phyloP scores from a whole-genome alignment of 1,139 yeast species.

The Kodamaea plutei region DNA sequence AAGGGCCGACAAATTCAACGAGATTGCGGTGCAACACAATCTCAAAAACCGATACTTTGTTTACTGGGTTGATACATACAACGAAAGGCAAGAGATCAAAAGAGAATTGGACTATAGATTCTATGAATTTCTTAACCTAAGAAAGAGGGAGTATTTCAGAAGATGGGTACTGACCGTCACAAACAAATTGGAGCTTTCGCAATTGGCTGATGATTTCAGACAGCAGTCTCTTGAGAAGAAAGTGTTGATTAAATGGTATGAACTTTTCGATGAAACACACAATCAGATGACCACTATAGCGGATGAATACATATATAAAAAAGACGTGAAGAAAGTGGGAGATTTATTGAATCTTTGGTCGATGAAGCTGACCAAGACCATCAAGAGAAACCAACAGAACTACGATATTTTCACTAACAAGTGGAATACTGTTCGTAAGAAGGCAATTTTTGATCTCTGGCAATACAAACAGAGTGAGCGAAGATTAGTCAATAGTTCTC shows the following conservation, averaged over 20 bases:
- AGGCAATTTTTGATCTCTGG: slow-evolving; percentile 39
- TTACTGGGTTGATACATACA: slow-evolving; percentile 22
- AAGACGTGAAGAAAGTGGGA: slow-evolving; percentile 23
- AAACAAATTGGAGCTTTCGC: slow-evolving; percentile 7
- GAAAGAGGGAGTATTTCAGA: slow-evolving; percentile 9
- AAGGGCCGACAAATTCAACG: slow-evolving; percentile 16
- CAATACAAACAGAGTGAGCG: slow-evolving; percentile 10
- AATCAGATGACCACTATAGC: slow-evolving; percentile 25
- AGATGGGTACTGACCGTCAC: slow-evolving; percentile 16
- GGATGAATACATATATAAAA: slow-evolving; percentile 27
- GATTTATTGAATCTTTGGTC: slow-evolving; percentile 36
- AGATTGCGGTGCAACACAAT: slow-evolving; percentile 11
- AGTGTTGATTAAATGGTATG: slow-evolving; percentile 33
- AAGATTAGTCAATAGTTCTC: slow-evolving; percentile 10
- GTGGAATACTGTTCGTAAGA: slow-evolving; percentile 28
- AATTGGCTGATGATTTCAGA: slow-evolving; percentile 20
- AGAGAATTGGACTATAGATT: slow-evolving; percentile 14
- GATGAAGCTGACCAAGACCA: slow-evolving; percentile 32
- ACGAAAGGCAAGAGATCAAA: slow-evolving; percentile 11
- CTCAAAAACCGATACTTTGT: slow-evolving; percentile 12
- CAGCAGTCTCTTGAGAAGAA: slow-evolving; percentile 23
- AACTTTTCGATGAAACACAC: slow-evolving; percentile 23
- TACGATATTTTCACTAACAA: slow-evolving; percentile 32
- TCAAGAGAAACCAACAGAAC: slow-evolving; percentile 33
- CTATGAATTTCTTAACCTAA: slow-evolving; percentile 12